Percentiles rank a stretch among this genome's conserved stretches.
Evolutionary conservation across 495 filamentous ascomycete genomes (phyloP).

Genomic region (Lasiosphaeria miniovina): DNA sequence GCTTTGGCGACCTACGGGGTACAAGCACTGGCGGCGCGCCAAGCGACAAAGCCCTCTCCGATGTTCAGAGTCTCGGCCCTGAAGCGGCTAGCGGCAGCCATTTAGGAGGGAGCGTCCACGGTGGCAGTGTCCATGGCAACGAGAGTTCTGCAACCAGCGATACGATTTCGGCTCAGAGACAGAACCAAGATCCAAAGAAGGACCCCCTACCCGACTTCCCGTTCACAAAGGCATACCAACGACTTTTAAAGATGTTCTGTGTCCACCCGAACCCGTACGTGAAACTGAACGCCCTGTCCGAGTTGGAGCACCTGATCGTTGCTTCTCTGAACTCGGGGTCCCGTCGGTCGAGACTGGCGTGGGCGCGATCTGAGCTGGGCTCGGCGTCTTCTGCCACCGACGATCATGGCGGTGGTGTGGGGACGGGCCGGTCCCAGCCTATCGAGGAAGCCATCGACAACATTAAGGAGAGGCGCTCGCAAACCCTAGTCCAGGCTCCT

Average conservation of each 20-base stretch:
- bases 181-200: slow-evolving; percentile 34
- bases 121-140: slow-evolving; percentile 34
- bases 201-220: slow-evolving; percentile 58
- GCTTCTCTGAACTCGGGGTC: slow-evolving; percentile 62
- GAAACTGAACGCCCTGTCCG: slow-evolving; percentile 79
- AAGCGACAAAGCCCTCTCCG: slow-evolving; percentile 28
- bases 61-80: slow-evolving; percentile 28
- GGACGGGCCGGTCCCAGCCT: slow-evolving; percentile 33
- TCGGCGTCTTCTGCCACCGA: slow-evolving; percentile 33
- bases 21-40: slow-evolving; percentile 35
- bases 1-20: slow-evolving; percentile 48
- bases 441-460: slow-evolving; percentile 67
- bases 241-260: slow-evolving; percentile 80
- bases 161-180: slow-evolving; percentile 34
- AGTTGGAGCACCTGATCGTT: slow-evolving; percentile 76
- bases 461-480: slow-evolving; percentile 64
- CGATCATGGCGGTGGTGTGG: slow-evolving; percentile 21
- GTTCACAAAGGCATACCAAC: slow-evolving; percentile 71
- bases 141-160: slow-evolving; percentile 43
- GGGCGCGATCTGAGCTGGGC: slow-evolving; percentile 36
- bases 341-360: slow-evolving; percentile 30
- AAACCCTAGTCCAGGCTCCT: slow-evolving; percentile 45
- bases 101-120: slow-evolving; percentile 19
- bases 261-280: slow-evolving; percentile 84
- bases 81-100: slow-evolving; percentile 31